Conservation (phyloP, 2,329 filamentous ascomycete genomes). For the Hortaea werneckii region DNA sequence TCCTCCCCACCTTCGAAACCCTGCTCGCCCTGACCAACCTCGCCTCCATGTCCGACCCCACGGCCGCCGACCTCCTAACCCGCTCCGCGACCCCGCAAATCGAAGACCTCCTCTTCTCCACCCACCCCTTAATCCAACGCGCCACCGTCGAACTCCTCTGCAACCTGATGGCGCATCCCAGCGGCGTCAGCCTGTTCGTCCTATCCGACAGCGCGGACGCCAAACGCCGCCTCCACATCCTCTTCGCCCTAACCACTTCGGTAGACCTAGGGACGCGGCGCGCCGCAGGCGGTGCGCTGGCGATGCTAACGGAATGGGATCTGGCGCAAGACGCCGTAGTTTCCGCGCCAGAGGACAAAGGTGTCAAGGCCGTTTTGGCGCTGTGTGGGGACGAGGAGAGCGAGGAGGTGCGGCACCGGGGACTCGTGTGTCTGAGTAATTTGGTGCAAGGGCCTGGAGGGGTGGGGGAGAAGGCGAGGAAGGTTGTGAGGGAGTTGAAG, state of each 20-base stretch:
- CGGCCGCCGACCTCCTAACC: constrained; percentile 58
- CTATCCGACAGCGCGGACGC: constrained; percentile 51
- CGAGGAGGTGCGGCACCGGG: constrained; percentile 56
- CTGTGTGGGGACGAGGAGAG: constrained; percentile 63
- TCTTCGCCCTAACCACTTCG: constrained; percentile 79
- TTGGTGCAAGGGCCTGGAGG: constrained; percentile 58
- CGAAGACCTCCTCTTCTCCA: constrained; percentile 74
- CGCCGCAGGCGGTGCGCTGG: constrained; percentile 80
- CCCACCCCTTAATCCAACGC: constrained; percentile 65
- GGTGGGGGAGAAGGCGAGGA: constrained; percentile 49
- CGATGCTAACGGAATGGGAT: constrained; percentile 71
- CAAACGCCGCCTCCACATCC: constrained; percentile 64
- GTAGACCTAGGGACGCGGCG: constrained; percentile 70
- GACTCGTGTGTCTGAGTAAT: constrained; percentile 56
- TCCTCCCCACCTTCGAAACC: constrained; percentile 81
- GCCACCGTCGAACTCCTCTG: constrained; percentile 84
- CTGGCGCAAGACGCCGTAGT: constrained; percentile 62
- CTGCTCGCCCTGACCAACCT: constrained; percentile 91
- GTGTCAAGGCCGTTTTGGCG: constrained; percentile 66
- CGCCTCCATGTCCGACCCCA: constrained; percentile 59
- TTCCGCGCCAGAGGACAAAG: constrained; percentile 46
- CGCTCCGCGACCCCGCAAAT: constrained; percentile 62
- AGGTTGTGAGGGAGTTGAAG: constrained; percentile 47
- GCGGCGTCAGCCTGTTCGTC: constrained; percentile 59
- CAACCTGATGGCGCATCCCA: constrained; percentile 66